Evolutionary conservation across 2,329 filamentous ascomycete species (phyloP).

Genomic region (Epichloe gansuensis): DNA sequence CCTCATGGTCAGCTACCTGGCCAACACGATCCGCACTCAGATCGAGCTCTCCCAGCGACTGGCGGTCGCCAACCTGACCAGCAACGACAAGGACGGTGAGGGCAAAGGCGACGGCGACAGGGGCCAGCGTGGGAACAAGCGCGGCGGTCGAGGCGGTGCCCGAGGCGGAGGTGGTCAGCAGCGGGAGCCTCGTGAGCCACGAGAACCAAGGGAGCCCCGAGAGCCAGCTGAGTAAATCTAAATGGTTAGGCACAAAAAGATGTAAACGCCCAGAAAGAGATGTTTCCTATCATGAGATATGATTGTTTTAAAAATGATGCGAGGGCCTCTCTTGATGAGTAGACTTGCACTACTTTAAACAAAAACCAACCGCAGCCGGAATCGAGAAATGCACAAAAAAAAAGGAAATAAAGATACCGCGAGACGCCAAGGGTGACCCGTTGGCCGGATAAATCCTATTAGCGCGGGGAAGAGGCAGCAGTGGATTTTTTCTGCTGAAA

Average conservation of each 20-base stretch:
- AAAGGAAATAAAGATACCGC: not conserved
- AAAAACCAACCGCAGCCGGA: not conserved
- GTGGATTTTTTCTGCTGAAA: not conserved
- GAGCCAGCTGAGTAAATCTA: conserved; percentile 21
- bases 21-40: conserved; percentile 97
- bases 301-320: not conserved
- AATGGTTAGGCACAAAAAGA: not conserved
- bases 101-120: conserved; percentile 33
- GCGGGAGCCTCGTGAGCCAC: conserved; percentile 33
- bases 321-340: not conserved
- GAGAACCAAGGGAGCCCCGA: conserved; percentile 27
- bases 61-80: conserved; percentile 59
- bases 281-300: not conserved
- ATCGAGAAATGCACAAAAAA: not conserved
- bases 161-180: conserved; percentile 37
- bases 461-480: not conserved
- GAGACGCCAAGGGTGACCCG: too few relatives aligned
- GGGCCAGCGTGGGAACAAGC: conserved; percentile 37
- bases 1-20: conserved; percentile 92
- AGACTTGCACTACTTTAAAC: not conserved
- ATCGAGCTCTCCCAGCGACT: conserved; percentile 95
- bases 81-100: conserved; percentile 37
- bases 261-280: conserved; percentile 2
- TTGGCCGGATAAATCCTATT: too few relatives aligned
- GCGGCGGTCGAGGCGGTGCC: conserved; percentile 38